These are phyloP conservation scores for Grosmannia clavigera DNA, from an alignment of 2,329 filamentous ascomycete species.

Conservation along the genomic window DNA sequence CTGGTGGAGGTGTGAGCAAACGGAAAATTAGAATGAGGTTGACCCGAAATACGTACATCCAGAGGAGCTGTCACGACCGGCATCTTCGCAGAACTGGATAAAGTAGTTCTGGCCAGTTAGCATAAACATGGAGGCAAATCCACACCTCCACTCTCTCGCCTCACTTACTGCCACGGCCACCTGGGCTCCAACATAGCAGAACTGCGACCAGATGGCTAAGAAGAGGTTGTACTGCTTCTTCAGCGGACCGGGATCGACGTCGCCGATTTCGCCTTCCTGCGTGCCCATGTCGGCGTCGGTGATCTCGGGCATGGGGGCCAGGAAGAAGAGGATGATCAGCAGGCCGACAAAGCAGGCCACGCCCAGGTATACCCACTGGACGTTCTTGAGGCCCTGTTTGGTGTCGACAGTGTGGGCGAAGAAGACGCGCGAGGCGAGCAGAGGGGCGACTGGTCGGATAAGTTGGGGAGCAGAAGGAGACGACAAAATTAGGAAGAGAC, in stretches of 20 bases:
- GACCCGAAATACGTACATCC: slow-evolving; percentile 10
- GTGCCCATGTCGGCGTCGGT: slow-evolving; percentile 50
- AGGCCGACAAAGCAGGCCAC: slow-evolving; percentile 47
- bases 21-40: background rate
- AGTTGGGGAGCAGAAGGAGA: background rate
- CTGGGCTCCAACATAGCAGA: slow-evolving; percentile 51
- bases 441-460: slow-evolving; percentile 30
- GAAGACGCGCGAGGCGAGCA: slow-evolving; percentile 48
- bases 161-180: slow-evolving; percentile 32
- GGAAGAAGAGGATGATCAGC: slow-evolving; percentile 45
- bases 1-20: slow-evolving; percentile 12
- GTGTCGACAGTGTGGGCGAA: slow-evolving; percentile 41
- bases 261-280: slow-evolving; percentile 31
- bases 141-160: background rate
- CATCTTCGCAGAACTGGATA: slow-evolving; percentile 33
- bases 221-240: slow-evolving; percentile 48
- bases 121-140: background rate
- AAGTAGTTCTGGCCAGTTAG: slow-evolving; percentile 30
- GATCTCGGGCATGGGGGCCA: slow-evolving; percentile 37
- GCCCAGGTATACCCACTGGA: slow-evolving; percentile 53
- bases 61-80: slow-evolving; percentile 13
- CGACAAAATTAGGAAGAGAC: background rate
- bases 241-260: slow-evolving; percentile 35
- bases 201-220: slow-evolving; percentile 47
- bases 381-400: slow-evolving; percentile 38